A percentile compares a stretch with the other conserved stretches of the same genome.
phyloP scores from a whole-genome alignment of 176 grass and related monocot species.

The Microstegium vimineum region DNA sequence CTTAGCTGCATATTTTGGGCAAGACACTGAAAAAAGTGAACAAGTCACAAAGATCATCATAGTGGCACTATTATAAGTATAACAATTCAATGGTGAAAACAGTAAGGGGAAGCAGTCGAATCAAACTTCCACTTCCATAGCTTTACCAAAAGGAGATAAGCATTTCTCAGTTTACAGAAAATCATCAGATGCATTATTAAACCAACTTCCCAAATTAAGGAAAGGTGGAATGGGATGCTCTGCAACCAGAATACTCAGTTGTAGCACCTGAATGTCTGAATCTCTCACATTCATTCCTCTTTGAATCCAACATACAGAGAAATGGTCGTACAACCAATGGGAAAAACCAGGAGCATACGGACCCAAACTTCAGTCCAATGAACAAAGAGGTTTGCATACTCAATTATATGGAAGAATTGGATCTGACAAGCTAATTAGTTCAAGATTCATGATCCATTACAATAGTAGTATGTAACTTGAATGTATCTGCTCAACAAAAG shows the following conservation, averaged over 20 bases:
- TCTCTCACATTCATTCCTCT: no score
- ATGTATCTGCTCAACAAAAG: no score
- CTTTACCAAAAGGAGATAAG: neutral
- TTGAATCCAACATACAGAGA: no score
- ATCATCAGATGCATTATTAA: neutral
- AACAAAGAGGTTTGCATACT: neutral
- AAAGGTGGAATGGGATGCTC: neutral
- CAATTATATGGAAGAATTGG: neutral
- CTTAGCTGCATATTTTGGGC: no score
- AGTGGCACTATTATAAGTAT: no score
- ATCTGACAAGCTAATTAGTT: neutral
- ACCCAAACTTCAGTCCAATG: neutral
- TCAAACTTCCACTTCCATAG: neutral
- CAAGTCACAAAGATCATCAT: no score
- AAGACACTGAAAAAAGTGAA: no score
- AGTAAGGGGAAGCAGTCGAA: neutral
- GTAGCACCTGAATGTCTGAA: no score
- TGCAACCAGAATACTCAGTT: neutral
- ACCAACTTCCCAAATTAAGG: neutral
- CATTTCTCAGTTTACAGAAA: neutral
- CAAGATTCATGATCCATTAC: neutral
- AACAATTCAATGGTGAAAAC: no score
- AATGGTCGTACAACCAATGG: neutral
- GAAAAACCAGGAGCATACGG: neutral
- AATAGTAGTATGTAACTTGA: neutral